phyloP scores from a whole-genome alignment of 2,329 filamentous ascomycete species.

The Plenodomus biglobosus region DNA sequence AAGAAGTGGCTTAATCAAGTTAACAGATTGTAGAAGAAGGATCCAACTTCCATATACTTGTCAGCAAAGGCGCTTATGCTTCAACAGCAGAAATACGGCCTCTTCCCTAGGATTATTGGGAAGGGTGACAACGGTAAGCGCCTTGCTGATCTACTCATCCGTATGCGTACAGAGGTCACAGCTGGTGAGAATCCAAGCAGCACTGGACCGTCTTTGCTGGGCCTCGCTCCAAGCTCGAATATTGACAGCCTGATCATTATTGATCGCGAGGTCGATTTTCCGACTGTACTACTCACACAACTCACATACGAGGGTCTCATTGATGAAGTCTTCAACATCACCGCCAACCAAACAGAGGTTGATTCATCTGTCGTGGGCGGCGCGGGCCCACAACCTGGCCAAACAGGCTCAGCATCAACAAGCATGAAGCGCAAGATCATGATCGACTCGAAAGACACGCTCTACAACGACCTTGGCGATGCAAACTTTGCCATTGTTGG shows the following conservation, averaged over 20 bases:
- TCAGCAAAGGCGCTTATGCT: conserved; percentile 92
- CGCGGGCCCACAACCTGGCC: conserved; percentile 60
- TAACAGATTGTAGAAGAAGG: conserved; percentile 63
- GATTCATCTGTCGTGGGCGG: conserved; percentile 85
- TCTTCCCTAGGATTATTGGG: conserved; percentile 91
- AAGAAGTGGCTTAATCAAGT: background rate
- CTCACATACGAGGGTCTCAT: conserved; percentile 95
- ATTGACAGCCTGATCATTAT: conserved; percentile 93
- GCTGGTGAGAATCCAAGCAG: conserved; percentile 72
- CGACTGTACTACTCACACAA: conserved; percentile 88
- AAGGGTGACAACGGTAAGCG: conserved; percentile 94
- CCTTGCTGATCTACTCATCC: conserved; percentile 80
- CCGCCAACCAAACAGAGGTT: conserved; percentile 89
- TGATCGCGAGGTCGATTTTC: conserved; percentile 91
- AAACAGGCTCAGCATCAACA: conserved; percentile 50
- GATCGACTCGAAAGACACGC: conserved; percentile 83
- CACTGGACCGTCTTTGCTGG: conserved; percentile 57
- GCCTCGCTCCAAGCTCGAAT: conserved; percentile 79
- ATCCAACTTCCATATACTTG: conserved; percentile 86
- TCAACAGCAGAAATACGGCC: conserved; percentile 84
- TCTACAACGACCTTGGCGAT: conserved; percentile 85
- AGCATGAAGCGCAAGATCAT: conserved; percentile 83
- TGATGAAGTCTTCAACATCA: conserved; percentile 89
- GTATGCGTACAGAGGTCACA: conserved; percentile 86
- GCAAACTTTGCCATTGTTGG: conserved; percentile 96